phyloP scores from a whole-genome alignment of 2,329 filamentous ascomycete genomes.

The Colletotrichum endophyticum region DNA sequence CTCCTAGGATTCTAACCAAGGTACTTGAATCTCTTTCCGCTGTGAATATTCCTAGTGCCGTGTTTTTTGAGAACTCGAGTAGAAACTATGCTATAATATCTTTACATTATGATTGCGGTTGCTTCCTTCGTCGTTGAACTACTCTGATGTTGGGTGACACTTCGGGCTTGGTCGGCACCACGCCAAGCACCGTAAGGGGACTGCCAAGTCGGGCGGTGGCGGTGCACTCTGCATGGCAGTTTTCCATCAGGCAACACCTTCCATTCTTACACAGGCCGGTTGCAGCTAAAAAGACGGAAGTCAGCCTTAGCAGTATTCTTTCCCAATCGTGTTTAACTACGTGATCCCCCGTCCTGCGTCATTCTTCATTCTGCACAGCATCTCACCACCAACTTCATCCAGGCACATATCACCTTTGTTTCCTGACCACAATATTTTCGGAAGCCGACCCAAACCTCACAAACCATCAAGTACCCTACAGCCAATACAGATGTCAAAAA shows the following conservation, averaged over 20 bases:
- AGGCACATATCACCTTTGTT: not conserved
- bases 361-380: not conserved
- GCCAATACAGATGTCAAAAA: not conserved
- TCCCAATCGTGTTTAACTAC: not conserved
- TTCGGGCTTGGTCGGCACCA: not conserved
- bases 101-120: not conserved
- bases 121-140: not conserved
- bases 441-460: not conserved
- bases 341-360: not conserved
- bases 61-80: not conserved
- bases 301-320: not conserved
- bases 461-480: not conserved
- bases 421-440: not conserved
- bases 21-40: not conserved
- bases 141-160: not conserved
- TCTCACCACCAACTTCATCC: not conserved
- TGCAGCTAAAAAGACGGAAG: not conserved
- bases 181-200: not conserved
- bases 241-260: not conserved
- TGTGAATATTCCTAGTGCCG: not conserved
- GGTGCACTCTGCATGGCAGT: not conserved
- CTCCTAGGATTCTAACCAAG: not conserved
- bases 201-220: not conserved
- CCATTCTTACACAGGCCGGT: not conserved
- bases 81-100: not conserved